phyloP scores from a whole-genome alignment of 2,329 filamentous ascomycete genomes.

The Apiospora malaysiana region DNA sequence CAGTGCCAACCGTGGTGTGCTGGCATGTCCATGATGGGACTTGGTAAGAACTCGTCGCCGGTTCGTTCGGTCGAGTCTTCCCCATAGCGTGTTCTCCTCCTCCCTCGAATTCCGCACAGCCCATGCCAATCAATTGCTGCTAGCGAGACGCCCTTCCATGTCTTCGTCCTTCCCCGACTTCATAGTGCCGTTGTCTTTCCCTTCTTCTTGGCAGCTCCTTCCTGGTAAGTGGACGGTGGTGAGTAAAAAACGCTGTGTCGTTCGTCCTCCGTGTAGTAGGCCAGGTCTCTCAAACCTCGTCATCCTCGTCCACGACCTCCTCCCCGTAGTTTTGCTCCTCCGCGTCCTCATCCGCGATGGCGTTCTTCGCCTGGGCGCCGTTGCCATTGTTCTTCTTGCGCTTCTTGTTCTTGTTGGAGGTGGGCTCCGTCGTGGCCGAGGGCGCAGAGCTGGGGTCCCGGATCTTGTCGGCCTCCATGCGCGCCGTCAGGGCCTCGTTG shows the following conservation, averaged over 20 bases:
- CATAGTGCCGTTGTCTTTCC: background rate
- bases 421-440: slow-evolving; percentile 8
- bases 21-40: too few species aligned
- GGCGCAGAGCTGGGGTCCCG: slow-evolving; percentile 44
- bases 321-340: slow-evolving; percentile 87
- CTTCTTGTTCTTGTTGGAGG: slow-evolving; percentile 22
- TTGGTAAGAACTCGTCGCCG: too few species aligned
- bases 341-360: slow-evolving; percentile 52
- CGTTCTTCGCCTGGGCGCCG: background rate
- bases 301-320: slow-evolving; percentile 71
- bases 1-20: too few species aligned
- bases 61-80: too few species aligned
- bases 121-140: background rate
- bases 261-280: background rate
- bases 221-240: background rate
- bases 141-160: background rate
- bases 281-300: background rate
- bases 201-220: background rate
- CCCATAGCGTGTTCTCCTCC: slow-evolving; percentile 22
- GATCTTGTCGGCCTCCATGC: slow-evolving; percentile 76
- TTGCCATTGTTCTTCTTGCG: slow-evolving; percentile 41
- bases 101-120: background rate
- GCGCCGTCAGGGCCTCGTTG: slow-evolving; percentile 73
- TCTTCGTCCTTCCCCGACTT: background rate
- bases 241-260: background rate